Percentiles rank a stretch among this genome's conserved stretches.
These are phyloP conservation scores for Hypoxylon intermedium DNA, from an alignment of 495 filamentous ascomycete genomes.

Conservation along the genomic window DNA sequence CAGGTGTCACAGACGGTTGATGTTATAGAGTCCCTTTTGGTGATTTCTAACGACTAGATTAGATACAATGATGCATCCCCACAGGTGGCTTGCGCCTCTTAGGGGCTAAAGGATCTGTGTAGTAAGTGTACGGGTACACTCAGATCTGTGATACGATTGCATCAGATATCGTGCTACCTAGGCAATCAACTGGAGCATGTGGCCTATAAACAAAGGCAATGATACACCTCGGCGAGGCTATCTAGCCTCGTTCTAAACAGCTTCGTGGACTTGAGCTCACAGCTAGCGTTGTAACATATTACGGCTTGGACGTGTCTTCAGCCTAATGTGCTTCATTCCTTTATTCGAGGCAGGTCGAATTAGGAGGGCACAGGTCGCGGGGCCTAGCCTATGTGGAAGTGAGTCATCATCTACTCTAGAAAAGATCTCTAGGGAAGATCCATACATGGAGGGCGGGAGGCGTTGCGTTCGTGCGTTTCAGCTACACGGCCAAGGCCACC, in stretches of 20 bases:
- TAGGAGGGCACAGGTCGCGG: too few species aligned
- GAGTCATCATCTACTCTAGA: too few species aligned
- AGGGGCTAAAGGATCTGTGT: not conserved
- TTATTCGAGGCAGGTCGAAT: too few species aligned
- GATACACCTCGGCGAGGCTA: too few species aligned
- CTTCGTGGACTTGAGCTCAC: too few species aligned
- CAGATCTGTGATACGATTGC: too few species aligned
- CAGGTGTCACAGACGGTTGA: conserved; percentile 29
- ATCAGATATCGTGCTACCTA: too few species aligned
- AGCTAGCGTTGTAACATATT: not conserved
- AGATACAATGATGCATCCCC: too few species aligned
- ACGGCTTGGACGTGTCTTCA: conserved; percentile 27
- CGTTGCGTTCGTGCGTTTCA: conserved; percentile 28
- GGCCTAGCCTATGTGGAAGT: conserved; percentile 17
- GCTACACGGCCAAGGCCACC: conserved; percentile 8
- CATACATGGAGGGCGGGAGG: conserved; percentile 20
- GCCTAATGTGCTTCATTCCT: not conserved
- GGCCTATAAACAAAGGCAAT: too few species aligned
- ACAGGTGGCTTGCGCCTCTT: conserved; percentile 19
- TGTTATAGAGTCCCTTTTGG: conserved; percentile 10
- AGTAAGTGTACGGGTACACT: conserved; percentile 1
- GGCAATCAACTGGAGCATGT: too few species aligned
- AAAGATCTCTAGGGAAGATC: conserved; percentile 13
- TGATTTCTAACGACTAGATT: too few species aligned
- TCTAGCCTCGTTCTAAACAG: not conserved